phyloP scores from a whole-genome alignment of 352 stramenopile species.

The Phytophthora citricola region DNA sequence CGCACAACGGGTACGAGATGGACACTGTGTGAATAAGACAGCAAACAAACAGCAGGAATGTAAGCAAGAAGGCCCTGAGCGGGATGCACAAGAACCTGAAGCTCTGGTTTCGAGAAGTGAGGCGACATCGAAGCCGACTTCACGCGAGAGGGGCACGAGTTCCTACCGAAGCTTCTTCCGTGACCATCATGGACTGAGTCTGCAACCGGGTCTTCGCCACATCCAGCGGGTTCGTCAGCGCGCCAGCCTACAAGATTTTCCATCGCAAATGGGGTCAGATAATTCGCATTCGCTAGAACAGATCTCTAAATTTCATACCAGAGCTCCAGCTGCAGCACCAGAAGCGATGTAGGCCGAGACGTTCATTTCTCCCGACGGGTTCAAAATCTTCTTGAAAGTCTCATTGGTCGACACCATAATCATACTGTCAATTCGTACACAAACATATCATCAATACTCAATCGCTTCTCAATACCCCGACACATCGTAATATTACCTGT shows the following conservation, averaged over 20 bases:
- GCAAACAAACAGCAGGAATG: conserved; percentile 41
- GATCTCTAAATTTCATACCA: conserved; percentile 64
- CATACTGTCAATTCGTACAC: conserved; percentile 63
- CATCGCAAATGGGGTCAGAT: conserved; percentile 1
- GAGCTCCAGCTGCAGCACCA: conserved; percentile 92
- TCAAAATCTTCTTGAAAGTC: conserved; percentile 95
- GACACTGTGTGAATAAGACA: conserved; percentile 68
- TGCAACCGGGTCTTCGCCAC: conserved; percentile 98
- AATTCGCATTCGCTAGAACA: not conserved
- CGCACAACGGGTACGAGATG: conserved; percentile 73
- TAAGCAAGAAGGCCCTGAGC: conserved; percentile 37
- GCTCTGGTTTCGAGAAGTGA: conserved; percentile 50
- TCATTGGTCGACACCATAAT: conserved; percentile 99
- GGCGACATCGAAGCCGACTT: conserved; percentile 42
- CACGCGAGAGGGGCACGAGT: conserved; percentile 32
- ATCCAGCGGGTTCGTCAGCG: conserved; percentile 97
- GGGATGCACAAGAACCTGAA: conserved; percentile 62
- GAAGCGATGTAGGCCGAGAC: conserved; percentile 93
- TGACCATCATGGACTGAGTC: conserved; percentile 89
- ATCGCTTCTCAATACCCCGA: too few species aligned
- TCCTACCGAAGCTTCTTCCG: conserved; percentile 70
- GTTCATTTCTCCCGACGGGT: conserved; percentile 89
- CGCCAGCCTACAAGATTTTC: conserved; percentile 55
- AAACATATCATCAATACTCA: conserved; percentile 3
- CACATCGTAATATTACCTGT: conserved; percentile 61